phyloP scores from a whole-genome alignment of 2,329 filamentous ascomycete genomes.

The Zasmidium angulare region DNA sequence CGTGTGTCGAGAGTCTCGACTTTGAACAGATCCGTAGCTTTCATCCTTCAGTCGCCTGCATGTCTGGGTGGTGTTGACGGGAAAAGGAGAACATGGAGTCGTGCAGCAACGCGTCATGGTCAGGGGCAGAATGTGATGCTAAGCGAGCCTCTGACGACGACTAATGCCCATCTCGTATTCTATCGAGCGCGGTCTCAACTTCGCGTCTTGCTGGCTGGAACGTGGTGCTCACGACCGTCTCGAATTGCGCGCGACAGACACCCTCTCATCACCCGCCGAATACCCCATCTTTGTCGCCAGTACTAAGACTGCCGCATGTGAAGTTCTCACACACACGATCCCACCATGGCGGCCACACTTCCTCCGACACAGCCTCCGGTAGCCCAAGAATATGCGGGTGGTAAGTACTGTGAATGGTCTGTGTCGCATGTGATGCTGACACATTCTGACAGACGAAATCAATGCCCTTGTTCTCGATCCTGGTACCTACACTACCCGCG shows the following conservation, averaged over 20 bases:
- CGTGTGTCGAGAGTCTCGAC: constrained; percentile 69
- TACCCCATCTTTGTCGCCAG: constrained; percentile 5
- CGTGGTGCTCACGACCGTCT: background rate
- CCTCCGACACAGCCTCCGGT: constrained; percentile 33
- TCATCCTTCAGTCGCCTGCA: constrained; percentile 4
- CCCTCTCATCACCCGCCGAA: background rate
- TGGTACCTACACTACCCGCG: constrained; percentile 86
- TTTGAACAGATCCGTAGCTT: constrained; percentile 52
- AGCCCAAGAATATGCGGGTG: constrained; percentile 9
- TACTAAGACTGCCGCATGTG: constrained; percentile 1
- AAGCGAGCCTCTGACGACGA: background rate
- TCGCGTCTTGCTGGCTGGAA: background rate
- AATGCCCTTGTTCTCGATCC: constrained; percentile 95
- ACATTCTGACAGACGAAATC: constrained; percentile 72
- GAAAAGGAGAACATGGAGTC: constrained; percentile 4
- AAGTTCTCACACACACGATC: background rate
- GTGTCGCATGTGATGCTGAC: constrained; percentile 7
- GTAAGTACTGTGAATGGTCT: background rate
- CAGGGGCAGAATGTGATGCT: background rate
- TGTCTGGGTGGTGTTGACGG: constrained; percentile 3
- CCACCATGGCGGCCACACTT: constrained; percentile 26
- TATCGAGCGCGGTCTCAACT: background rate
- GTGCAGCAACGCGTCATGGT: constrained; percentile 3
- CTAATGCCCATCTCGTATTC: background rate
- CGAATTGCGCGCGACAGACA: background rate